These are phyloP conservation scores for Chlamydomonas sp. DNA, from an alignment of 139 green algal species.

Conservation along the genomic window DNA sequence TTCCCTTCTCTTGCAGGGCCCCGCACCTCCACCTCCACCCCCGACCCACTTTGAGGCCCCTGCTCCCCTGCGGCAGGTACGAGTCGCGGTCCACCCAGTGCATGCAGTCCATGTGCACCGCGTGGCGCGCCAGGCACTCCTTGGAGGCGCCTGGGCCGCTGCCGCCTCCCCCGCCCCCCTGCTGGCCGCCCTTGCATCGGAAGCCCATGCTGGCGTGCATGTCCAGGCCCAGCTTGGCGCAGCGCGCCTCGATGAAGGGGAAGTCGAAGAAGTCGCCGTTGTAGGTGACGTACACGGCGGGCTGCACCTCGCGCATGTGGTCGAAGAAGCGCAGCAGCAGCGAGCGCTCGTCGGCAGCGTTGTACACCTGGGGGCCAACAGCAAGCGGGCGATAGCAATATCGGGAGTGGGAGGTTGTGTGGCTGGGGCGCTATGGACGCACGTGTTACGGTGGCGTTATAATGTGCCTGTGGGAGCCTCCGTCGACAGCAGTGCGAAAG, in stretches of 20 bases:
- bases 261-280: slow-evolving; percentile 99
- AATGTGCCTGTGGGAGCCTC: too few species aligned
- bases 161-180: neutral
- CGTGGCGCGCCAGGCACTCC: slow-evolving; percentile 71
- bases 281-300: slow-evolving; percentile 97
- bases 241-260: slow-evolving; percentile 94
- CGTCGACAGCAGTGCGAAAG: too few species aligned
- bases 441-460: too few species aligned
- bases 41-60: slow-evolving; percentile 86
- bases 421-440: too few species aligned
- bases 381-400: neutral
- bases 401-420: neutral
- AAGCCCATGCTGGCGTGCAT: slow-evolving; percentile 87
- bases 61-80: slow-evolving; percentile 95
- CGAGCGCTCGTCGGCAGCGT: slow-evolving; percentile 85
- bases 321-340: slow-evolving; percentile 90
- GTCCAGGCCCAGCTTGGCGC: slow-evolving; percentile 85
- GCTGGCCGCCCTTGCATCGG: slow-evolving; percentile 23
- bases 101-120: slow-evolving; percentile 97
- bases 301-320: slow-evolving; percentile 90
- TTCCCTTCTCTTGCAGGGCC: neutral
- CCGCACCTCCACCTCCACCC: neutral
- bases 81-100: slow-evolving; percentile 98
- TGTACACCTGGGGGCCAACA: slow-evolving; percentile 64
- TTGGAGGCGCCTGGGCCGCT: slow-evolving; percentile 1